Conservation (phyloP, 2,329 filamentous ascomycete species). For the Hyphodiscus sp. region DNA sequence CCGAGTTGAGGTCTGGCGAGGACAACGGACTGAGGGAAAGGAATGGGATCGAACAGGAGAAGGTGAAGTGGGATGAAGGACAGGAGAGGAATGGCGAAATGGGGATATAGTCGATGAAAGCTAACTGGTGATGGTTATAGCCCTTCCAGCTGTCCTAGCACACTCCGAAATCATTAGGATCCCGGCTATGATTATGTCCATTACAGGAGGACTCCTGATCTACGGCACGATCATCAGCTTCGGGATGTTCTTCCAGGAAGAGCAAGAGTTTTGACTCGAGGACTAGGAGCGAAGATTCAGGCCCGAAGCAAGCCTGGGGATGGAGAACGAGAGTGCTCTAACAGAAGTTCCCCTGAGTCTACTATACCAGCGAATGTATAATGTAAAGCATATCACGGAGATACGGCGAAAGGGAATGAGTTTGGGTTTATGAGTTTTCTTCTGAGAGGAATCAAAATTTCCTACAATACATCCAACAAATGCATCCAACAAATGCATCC, state of each 20-base stretch:
- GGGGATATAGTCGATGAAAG: background rate
- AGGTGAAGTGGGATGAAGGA: no score
- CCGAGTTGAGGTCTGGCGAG: background rate
- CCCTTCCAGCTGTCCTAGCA: conserved; percentile 79
- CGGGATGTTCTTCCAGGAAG: conserved; percentile 95
- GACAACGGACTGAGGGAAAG: no score
- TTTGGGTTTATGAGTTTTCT: background rate
- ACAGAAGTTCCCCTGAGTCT: no score
- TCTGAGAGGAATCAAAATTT: background rate
- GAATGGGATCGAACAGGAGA: no score
- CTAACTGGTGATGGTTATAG: conserved; percentile 39
- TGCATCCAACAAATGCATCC: background rate
- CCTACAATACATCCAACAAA: background rate
- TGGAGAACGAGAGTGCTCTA: no score
- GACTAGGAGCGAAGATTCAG: background rate
- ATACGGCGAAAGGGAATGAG: background rate
- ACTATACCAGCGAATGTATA: background rate
- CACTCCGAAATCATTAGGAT: conserved; percentile 77
- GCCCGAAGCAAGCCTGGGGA: background rate
- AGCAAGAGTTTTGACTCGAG: conserved; percentile 73
- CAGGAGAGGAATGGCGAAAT: no score
- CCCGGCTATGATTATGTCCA: conserved; percentile 91
- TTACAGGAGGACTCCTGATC: conserved; percentile 86
- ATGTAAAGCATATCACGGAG: background rate
- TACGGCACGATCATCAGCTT: conserved; percentile 99